Percentiles rank a stretch among this genome's conserved stretches.
phyloP scores from a whole-genome alignment of 306 rosid genomes.

The Urtica urens region DNA sequence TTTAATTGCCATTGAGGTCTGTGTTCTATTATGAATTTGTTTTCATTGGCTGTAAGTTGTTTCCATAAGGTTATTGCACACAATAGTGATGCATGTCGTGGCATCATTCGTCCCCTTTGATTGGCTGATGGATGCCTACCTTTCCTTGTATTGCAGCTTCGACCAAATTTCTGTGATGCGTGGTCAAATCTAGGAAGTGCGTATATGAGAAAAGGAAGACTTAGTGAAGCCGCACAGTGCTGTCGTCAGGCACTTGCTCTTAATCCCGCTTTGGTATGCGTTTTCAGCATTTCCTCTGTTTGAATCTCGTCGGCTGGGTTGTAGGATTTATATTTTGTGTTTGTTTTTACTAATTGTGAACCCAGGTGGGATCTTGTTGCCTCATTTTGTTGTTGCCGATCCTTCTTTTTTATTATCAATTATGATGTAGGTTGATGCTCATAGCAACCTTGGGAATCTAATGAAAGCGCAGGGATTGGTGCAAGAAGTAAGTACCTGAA shows the following conservation, averaged over 20 bases:
- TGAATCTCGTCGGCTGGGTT: not conserved
- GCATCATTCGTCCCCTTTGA: conserved; percentile 1
- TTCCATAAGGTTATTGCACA: not conserved
- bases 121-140: conserved; percentile 7
- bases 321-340: not conserved
- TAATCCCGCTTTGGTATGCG: conserved; percentile 74
- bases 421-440: conserved; percentile 48
- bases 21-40: conserved; percentile 3
- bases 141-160: conserved; percentile 50
- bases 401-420: not conserved
- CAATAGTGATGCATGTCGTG: not conserved
- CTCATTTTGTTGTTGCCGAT: not conserved
- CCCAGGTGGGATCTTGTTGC: not conserved
- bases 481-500: conserved; percentile 65
- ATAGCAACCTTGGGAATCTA: conserved; percentile 54
- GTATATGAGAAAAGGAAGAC: conserved; percentile 96
- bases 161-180: conserved; percentile 94
- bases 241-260: conserved; percentile 96
- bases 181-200: conserved; percentile 99
- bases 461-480: conserved; percentile 61
- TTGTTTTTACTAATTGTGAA: too few species aligned
- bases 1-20: conserved; percentile 89
- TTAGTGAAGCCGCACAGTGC: conserved; percentile 89
- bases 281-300: not conserved
- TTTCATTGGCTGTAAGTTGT: not conserved